Evolutionary conservation across 192 early-diverging fungal species (phyloP).

Genomic region (Mortierella antarctica): DNA sequence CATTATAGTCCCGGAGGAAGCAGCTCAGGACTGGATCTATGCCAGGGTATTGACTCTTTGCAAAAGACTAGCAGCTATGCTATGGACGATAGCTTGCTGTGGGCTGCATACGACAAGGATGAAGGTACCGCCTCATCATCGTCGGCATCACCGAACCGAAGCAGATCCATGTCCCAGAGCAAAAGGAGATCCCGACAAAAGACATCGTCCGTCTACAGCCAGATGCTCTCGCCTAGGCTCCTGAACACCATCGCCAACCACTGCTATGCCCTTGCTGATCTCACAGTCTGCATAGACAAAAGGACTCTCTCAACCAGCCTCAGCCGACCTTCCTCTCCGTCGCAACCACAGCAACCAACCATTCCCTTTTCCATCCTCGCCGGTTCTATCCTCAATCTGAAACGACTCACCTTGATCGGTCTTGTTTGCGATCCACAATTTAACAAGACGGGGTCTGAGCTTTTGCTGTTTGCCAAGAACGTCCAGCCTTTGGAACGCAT

Average conservation of each 20-base stretch:
- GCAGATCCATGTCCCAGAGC: not conserved
- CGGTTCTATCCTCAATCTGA: conserved; percentile 27
- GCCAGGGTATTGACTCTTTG: conserved; percentile 34
- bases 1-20: not conserved
- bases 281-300: conserved; percentile 46
- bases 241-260: conserved; percentile 43
- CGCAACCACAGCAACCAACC: conserved; percentile 16
- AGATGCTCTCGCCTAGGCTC: conserved; percentile 41
- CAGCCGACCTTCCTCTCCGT: not conserved
- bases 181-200: conserved; percentile 44
- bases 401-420: conserved; percentile 42
- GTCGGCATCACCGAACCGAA: not conserved
- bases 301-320: not conserved
- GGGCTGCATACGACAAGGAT: conserved; percentile 16
- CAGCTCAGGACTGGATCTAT: conserved; percentile 18
- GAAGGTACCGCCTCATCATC: not conserved
- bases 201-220: conserved; percentile 45
- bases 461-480: conserved; percentile 35
- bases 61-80: conserved; percentile 1
- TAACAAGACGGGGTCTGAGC: conserved; percentile 46
- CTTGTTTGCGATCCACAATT: conserved; percentile 25
- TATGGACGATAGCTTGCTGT: conserved; percentile 12
- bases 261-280: conserved; percentile 46
- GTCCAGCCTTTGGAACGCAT: conserved; percentile 30
- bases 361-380: conserved; percentile 48